Percentiles rank a stretch among this genome's conserved stretches.
phyloP scores from a whole-genome alignment of 768 basidiomycete genomes.

The Tricholoma saponaceum region DNA sequence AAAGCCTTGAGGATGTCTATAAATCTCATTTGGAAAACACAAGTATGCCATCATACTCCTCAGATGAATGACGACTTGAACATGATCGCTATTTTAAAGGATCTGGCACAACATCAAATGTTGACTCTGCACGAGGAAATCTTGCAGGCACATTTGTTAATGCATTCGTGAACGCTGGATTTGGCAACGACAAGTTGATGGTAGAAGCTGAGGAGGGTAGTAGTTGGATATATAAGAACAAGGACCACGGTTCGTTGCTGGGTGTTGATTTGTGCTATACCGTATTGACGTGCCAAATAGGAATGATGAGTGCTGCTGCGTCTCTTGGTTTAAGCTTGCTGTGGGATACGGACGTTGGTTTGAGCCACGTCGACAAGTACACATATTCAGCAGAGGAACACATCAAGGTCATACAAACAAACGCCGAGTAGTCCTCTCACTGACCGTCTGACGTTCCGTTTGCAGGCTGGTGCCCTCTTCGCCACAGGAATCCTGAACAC shows the following conservation, averaged over 20 bases:
- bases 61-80: not conserved
- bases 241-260: constrained; percentile 78
- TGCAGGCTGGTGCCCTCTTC: constrained; percentile 84
- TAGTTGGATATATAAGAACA: constrained; percentile 99
- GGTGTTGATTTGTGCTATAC: not conserved
- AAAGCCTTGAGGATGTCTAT: constrained; percentile 95
- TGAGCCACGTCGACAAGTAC: constrained; percentile 95
- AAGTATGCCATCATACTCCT: constrained; percentile 39
- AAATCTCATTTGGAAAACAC: constrained; percentile 93
- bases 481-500: constrained; percentile 92
- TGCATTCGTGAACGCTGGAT: constrained; percentile 97
- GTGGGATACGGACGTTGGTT: constrained; percentile 94
- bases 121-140: constrained; percentile 93
- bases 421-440: not conserved
- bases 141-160: constrained; percentile 97
- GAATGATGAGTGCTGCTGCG: constrained; percentile 96
- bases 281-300: constrained; percentile 30
- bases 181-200: constrained; percentile 98
- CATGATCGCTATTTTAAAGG: constrained; percentile 34
- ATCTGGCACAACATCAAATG: constrained; percentile 62
- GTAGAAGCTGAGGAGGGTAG: constrained; percentile 93
- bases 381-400: constrained; percentile 94
- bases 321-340: constrained; percentile 89
- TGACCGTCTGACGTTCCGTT: not conserved
- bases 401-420: constrained; percentile 63